Evolutionary conservation across 176 grass and related monocot genomes (phyloP).

Genomic region (Oryza coarctata): DNA sequence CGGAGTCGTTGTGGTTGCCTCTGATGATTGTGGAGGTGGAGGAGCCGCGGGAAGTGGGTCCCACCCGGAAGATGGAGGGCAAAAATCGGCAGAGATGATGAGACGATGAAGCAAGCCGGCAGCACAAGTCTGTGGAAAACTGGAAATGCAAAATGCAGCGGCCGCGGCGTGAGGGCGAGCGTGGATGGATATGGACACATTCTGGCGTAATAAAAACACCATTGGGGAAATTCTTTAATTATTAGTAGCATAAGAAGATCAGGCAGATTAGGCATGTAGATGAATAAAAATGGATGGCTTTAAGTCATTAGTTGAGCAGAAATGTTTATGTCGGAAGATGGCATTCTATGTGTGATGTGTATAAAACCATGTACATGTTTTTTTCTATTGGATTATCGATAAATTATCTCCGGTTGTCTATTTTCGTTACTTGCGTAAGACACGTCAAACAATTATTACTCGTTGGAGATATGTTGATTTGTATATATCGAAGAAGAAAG

Average conservation of each 20-base stretch:
- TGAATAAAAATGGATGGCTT: too few relatives aligned
- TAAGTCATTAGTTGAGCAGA: too few relatives aligned
- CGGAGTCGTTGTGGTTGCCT: background rate
- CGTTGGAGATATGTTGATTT: background rate
- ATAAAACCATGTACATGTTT: background rate
- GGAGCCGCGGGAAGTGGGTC: constrained; percentile 38
- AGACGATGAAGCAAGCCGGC: too few relatives aligned
- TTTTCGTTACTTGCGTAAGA: accelerated
- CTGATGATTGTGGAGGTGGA: constrained; percentile 29
- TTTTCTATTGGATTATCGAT: background rate
- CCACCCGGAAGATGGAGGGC: background rate
- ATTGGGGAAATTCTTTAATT: too few relatives aligned
- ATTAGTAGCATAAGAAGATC: too few relatives aligned
- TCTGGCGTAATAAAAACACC: background rate
- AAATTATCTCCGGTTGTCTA: background rate
- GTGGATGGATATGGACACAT: too few relatives aligned
- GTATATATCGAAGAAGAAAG: background rate
- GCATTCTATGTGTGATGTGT: background rate
- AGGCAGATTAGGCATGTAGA: too few relatives aligned
- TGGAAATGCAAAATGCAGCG: background rate
- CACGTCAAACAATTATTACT: accelerated
- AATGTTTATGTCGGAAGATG: background rate
- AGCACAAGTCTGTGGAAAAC: background rate
- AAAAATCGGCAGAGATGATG: constrained; percentile 5
- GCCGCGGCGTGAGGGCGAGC: too few relatives aligned